Base-by-base conservation (phyloP, 306 rosid species). In the Begonia masoniana region DNA sequence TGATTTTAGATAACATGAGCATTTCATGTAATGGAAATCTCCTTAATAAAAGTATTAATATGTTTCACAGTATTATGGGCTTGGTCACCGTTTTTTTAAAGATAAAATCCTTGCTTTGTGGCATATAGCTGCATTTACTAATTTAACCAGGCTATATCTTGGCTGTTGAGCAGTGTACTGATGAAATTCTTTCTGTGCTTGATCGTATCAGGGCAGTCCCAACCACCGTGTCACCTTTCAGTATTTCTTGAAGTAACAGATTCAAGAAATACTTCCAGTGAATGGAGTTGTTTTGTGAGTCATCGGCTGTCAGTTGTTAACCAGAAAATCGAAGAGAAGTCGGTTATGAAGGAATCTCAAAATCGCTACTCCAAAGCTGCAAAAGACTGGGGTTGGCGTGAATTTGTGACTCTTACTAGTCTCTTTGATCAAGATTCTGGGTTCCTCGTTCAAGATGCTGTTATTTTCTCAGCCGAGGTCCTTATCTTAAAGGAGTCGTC, bases 311-410 rank as follows among this genome's bases (percentile, higher is more conserved):
- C 95, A 2, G 99, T 92, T 64, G 95, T 87, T 64, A 92, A 92
- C 78, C 99, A 83, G 77, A 86, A 58, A 72, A 59, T 63, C 73
- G 99, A 92, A 58, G 96, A 92, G 16, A 92, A 92, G 74, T 92
- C 99, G 70, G 96, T 92, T 69, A 83, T 87, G 12, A 92, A 92
- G 82, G 99, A 92, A 66, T 92, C 99, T 71, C 99, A 92, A 60
- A 92, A 92, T 61, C 99, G 99, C 64, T 92, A 92, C 78, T 86
- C 99, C 62, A 92, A 92, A 82, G 96, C 96, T 60, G 99, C 96
- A 62, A 92, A 92, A 78, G 99, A 92, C 72, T 92, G 99, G 99
- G 99, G 99, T 12, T 92, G 99, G 99, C 92, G 99, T 71, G 99
- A 92, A 77, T 92, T 92, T 74, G 99, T 92, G 77, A 92, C 99